These are phyloP conservation scores for Agrocybe praecox DNA, from an alignment of 768 basidiomycete genomes.

Conservation along the genomic window DNA sequence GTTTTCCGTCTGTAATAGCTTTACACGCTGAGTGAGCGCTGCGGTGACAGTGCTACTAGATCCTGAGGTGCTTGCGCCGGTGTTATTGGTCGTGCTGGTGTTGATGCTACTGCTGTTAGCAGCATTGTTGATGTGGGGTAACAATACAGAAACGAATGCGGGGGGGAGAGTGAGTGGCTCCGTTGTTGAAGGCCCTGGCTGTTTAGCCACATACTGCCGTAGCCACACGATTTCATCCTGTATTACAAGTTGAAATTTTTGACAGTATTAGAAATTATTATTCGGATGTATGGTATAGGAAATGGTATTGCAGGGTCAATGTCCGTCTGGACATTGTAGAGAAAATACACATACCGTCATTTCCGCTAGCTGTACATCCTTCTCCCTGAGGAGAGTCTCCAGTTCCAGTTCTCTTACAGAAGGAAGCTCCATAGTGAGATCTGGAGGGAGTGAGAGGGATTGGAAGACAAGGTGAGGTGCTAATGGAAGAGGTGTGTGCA, in stretches of 20 bases:
- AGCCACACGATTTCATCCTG: slow-evolving; percentile 78
- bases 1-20: slow-evolving; percentile 82
- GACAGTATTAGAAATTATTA: background rate
- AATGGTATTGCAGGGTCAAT: background rate
- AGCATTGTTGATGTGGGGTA: slow-evolving; percentile 64
- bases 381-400: slow-evolving; percentile 73
- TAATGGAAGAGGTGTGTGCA: background rate
- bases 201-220: slow-evolving; percentile 62
- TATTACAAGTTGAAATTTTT: slow-evolving; percentile 9
- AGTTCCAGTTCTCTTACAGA: slow-evolving; percentile 79
- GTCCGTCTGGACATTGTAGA: background rate
- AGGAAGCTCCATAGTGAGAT: slow-evolving; percentile 62
- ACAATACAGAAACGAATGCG: slow-evolving; percentile 63
- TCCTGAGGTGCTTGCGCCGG: background rate
- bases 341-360: slow-evolving; percentile 53
- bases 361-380: slow-evolving; percentile 71
- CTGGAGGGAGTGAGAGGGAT: slow-evolving; percentile 7
- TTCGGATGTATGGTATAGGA: background rate
- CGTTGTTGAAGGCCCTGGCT: slow-evolving; percentile 59
- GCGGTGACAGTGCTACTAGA: slow-evolving; percentile 47
- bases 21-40: slow-evolving; percentile 76
- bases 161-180: slow-evolving; percentile 74
- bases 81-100: background rate
- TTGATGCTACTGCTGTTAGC: slow-evolving; percentile 43
- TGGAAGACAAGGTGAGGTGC: background rate